phyloP scores from a whole-genome alignment of 78 protist genomes.

The Planoprotostelium fungivorum region DNA sequence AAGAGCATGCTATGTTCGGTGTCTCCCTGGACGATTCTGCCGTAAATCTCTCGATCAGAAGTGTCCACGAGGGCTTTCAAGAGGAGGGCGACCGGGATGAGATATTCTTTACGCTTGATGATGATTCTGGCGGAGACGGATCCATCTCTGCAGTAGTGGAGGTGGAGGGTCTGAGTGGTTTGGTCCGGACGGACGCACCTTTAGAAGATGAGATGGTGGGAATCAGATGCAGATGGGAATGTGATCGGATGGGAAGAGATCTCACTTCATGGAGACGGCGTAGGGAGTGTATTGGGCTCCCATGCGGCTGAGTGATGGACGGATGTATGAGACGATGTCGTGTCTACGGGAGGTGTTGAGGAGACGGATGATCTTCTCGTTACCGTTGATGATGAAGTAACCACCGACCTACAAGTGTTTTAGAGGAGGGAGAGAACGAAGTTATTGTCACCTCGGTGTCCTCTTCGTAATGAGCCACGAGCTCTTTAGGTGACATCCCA shows the following conservation, averaged over 20 bases:
- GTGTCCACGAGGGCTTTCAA: constrained; percentile 59
- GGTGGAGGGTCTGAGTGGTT: constrained; percentile 54
- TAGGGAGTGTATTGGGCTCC: constrained; percentile 82
- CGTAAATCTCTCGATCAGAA: constrained; percentile 80
- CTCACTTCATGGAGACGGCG: constrained; percentile 54
- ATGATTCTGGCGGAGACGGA: constrained; percentile 60
- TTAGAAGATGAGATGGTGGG: not conserved
- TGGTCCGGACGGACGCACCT: constrained; percentile 88
- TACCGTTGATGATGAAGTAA: constrained; percentile 89
- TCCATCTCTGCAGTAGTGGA: constrained; percentile 87
- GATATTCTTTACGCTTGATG: constrained; percentile 73
- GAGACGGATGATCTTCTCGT: constrained; percentile 87
- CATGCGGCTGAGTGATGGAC: constrained; percentile 71
- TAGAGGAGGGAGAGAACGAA: not conserved
- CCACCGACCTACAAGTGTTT: constrained; percentile 84
- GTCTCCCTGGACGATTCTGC: constrained; percentile 31
- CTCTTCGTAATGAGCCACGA: constrained; percentile 20
- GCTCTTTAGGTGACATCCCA: constrained; percentile 25
- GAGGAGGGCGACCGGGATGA: constrained; percentile 79
- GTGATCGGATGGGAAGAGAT: not conserved
- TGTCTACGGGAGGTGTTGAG: constrained; percentile 78
- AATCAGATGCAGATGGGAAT: too few relatives aligned
- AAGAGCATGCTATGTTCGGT: constrained; percentile 48
- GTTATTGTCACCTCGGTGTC: constrained; percentile 14
- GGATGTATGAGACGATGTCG: constrained; percentile 52